Conservation (phyloP, 805 yeast species). For the Myxozyma kluyveri region DNA sequence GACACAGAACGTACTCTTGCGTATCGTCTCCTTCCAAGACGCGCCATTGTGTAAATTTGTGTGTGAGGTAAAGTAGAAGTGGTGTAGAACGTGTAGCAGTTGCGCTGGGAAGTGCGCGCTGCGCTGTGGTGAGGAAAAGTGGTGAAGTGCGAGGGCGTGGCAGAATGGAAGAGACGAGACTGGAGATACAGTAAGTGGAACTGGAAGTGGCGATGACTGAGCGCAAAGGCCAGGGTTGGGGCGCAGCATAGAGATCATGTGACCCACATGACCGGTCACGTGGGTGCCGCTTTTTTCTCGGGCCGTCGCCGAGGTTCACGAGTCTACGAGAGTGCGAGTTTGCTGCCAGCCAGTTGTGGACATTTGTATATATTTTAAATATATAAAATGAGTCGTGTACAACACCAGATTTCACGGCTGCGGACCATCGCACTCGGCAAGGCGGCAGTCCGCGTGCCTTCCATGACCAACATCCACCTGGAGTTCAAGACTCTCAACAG, state of each 20-base stretch:
- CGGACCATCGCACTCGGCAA: conserved; percentile 8
- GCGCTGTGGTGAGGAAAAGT: too few relatives aligned
- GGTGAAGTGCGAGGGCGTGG: too few relatives aligned
- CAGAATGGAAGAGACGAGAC: too few relatives aligned
- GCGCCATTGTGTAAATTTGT: conserved; percentile 23
- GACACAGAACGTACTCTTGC: conserved; percentile 18
- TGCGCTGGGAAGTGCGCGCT: background rate
- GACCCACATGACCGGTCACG: too few relatives aligned
- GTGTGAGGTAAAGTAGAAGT: background rate
- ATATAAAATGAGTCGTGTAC: too few relatives aligned
- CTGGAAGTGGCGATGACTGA: too few relatives aligned
- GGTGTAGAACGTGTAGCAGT: background rate
- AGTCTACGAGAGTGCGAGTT: conserved; percentile 2
- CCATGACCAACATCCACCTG: conserved; percentile 3
- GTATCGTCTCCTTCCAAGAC: conserved; percentile 25
- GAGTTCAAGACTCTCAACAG: conserved; percentile 19
- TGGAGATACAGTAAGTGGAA: too few relatives aligned
- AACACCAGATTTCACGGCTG: conserved; percentile 11
- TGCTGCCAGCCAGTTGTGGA: background rate
- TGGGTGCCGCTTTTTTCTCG: background rate
- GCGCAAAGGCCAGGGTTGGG: too few relatives aligned
- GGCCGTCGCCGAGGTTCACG: conserved; percentile 3
- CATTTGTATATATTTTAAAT: background rate
- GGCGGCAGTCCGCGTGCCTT: conserved; percentile 17
- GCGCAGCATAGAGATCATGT: too few relatives aligned